Percentiles rank a stretch among this genome's conserved stretches.
These are phyloP conservation scores for Teratosphaeria destructans DNA, from an alignment of 2,329 filamentous ascomycete genomes.

Conservation along the genomic window DNA sequence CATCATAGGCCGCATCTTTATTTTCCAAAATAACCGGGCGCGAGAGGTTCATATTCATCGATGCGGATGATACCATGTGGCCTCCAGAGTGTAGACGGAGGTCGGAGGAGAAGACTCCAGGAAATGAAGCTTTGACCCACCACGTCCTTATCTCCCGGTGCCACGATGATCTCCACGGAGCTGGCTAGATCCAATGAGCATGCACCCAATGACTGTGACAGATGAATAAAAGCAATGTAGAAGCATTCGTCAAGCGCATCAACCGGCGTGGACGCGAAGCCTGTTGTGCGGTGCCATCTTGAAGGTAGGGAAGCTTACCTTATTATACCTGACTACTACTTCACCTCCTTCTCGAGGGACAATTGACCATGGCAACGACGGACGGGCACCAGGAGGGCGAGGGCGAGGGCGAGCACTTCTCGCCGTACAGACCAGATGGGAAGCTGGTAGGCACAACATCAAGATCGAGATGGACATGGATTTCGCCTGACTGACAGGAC, in stretches of 20 bases:
- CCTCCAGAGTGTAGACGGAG: background rate
- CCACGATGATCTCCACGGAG: background rate
- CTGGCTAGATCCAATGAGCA: background rate
- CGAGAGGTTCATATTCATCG: background rate
- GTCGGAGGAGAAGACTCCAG: background rate
- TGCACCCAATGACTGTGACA: background rate
- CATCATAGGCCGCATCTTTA: too few species aligned
- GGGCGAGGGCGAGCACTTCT: slow-evolving; percentile 36
- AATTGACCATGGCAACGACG: slow-evolving; percentile 7
- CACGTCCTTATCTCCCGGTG: background rate
- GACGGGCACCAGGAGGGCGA: slow-evolving; percentile 10
- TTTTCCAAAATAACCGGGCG: too few species aligned
- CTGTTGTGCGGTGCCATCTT: background rate
- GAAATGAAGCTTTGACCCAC: background rate
- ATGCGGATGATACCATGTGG: background rate
- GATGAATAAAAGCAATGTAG: background rate
- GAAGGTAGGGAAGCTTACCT: background rate
- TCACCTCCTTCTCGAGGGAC: background rate
- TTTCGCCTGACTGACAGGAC: background rate
- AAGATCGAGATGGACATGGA: background rate
- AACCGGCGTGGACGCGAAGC: background rate
- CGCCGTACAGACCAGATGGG: slow-evolving; percentile 47
- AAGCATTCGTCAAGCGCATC: background rate
- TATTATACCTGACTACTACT: background rate
- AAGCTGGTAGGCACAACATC: slow-evolving; percentile 39